phyloP scores from a whole-genome alignment of 495 filamentous ascomycete genomes.

The Apodospora peruviana region DNA sequence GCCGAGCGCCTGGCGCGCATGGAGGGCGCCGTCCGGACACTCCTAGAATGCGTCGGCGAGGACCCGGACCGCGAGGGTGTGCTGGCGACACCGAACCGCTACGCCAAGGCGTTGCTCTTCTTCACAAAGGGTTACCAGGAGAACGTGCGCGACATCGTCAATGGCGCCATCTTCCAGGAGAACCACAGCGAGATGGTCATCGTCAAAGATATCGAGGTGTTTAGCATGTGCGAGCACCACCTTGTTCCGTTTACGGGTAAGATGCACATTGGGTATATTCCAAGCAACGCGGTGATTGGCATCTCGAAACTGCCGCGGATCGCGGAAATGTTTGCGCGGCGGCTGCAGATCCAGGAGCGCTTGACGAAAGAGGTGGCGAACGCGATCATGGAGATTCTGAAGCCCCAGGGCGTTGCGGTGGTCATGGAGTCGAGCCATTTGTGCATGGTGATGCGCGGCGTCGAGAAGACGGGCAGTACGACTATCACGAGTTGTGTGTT shows the following conservation, averaged over 20 bases:
- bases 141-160: conserved; percentile 88
- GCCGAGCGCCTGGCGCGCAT: conserved; percentile 68
- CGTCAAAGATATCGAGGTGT: conserved; percentile 95
- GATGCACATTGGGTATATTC: conserved; percentile 99
- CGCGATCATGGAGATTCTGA: conserved; percentile 84
- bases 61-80: conserved; percentile 90
- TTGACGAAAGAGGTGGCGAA: conserved; percentile 94
- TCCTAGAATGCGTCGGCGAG: conserved; percentile 93
- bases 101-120: conserved; percentile 95
- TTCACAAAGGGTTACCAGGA: conserved; percentile 99
- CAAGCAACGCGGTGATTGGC: conserved; percentile 76
- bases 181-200: conserved; percentile 96
- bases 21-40: conserved; percentile 77
- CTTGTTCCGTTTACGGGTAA: conserved; percentile 95
- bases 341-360: conserved; percentile 92
- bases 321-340: conserved; percentile 92
- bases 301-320: conserved; percentile 93
- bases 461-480: conserved; percentile 78
- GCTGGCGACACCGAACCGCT: conserved; percentile 78
- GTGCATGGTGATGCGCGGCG: conserved; percentile 98
- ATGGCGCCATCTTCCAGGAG: conserved; percentile 93
- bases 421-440: conserved; percentile 97
- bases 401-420: conserved; percentile 91
- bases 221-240: conserved; percentile 95
- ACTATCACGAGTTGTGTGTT: conserved; percentile 97